Conservation (phyloP, 495 filamentous ascomycete genomes). For the Cercophora sp. region DNA sequence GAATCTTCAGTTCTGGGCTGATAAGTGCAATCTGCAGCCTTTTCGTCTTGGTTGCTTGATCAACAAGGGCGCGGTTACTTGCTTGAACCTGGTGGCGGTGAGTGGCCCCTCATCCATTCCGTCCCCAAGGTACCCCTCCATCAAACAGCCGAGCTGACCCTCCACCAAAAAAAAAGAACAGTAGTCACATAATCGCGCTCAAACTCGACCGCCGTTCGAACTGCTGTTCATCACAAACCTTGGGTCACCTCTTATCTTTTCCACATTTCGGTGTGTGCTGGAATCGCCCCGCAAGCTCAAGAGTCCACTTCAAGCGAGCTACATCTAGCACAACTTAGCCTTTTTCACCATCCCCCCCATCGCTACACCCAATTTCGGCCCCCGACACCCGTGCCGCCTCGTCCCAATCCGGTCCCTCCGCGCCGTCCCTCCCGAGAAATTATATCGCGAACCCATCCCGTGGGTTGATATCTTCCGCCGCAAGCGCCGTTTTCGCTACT, state of each 20-base stretch:
- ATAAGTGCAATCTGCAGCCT: no score
- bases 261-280: background rate
- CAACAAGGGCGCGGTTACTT: background rate
- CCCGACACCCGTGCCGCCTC: no score
- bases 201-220: background rate
- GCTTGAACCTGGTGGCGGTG: background rate
- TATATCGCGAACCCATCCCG: no score
- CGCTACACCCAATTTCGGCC: no score
- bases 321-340: no score
- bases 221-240: background rate
- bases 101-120: background rate
- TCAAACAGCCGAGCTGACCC: background rate
- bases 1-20: no score
- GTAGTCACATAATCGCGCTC: slow-evolving; percentile 13
- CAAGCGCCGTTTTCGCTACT: background rate
- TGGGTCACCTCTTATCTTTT: background rate
- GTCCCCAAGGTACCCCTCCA: slow-evolving; percentile 7
- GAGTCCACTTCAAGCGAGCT: background rate
- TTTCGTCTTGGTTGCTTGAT: no score
- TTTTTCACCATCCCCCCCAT: no score
- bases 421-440: no score
- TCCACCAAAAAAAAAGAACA: slow-evolving; percentile 6
- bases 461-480: no score
- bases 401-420: no score
- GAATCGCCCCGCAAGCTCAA: background rate